A percentile compares a stretch with the other conserved stretches of the same genome.
These are phyloP conservation scores for Musa itinerans DNA, from an alignment of 176 grass and related monocot genomes.

Conservation along the genomic window DNA sequence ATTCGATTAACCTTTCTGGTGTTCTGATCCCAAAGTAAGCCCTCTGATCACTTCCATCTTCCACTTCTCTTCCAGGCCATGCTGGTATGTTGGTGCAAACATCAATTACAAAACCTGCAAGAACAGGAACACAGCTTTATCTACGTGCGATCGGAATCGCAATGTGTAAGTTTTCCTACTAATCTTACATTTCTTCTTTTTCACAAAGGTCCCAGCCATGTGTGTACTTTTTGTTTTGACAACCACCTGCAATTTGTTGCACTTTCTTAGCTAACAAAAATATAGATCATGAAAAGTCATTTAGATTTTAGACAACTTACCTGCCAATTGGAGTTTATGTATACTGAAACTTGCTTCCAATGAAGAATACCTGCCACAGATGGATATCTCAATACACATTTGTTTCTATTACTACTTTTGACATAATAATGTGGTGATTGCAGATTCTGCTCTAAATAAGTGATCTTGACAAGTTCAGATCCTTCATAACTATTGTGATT, in stretches of 20 bases:
- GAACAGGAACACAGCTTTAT: neutral
- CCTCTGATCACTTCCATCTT: slow-evolving; percentile 39
- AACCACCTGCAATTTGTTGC: slow-evolving; percentile 40
- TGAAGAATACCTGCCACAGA: slow-evolving; percentile 64
- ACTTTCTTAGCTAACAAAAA: neutral
- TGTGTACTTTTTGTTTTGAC: slow-evolving; percentile 82
- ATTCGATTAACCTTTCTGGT: slow-evolving; percentile 64
- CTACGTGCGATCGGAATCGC: neutral
- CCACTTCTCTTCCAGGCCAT: slow-evolving; percentile 76
- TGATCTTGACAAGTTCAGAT: neutral
- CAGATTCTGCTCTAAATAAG: no score
- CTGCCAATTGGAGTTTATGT: slow-evolving; percentile 60
- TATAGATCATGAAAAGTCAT: neutral
- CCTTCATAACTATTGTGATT: neutral
- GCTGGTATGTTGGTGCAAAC: slow-evolving; percentile 53
- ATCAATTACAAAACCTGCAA: slow-evolving; percentile 54
- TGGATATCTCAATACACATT: neutral
- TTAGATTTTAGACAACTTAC: slow-evolving; percentile 21
- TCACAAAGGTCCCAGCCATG: slow-evolving; percentile 86
- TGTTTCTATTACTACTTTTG: no score
- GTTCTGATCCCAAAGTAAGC: slow-evolving; percentile 83
- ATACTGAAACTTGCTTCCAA: slow-evolving; percentile 77
- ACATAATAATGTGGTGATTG: no score
- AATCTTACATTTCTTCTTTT: slow-evolving; percentile 80
- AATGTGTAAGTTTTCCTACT: neutral